Conservation (phyloP, 140 eudicot species). For the Bidens hawaiensis region DNA sequence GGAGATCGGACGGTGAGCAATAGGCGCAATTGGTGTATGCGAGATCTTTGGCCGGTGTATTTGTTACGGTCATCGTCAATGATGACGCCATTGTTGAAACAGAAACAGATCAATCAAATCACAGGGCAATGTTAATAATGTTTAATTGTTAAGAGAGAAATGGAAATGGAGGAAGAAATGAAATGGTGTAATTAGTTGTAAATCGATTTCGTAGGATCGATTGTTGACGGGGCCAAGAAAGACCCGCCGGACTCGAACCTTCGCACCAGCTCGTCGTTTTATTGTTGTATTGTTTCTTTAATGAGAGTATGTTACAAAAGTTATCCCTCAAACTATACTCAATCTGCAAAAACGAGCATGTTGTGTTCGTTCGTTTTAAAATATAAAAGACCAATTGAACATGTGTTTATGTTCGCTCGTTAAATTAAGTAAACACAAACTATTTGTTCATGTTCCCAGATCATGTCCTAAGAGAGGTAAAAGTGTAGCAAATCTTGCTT, state of each 20-base stretch:
- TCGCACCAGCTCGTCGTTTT: neutral
- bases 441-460: too few relatives aligned
- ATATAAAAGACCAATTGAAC: too few relatives aligned
- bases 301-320: neutral
- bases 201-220: slow-evolving; percentile 21
- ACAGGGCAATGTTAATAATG: too few relatives aligned
- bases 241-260: neutral
- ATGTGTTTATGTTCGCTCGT: too few relatives aligned
- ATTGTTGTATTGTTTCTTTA: neutral
- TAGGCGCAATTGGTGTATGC: slow-evolving; percentile 72
- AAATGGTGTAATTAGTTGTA: too few relatives aligned
- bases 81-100: slow-evolving; percentile 34
- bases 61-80: slow-evolving; percentile 72
- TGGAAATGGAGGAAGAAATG: too few relatives aligned
- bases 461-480: too few relatives aligned
- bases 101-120: slow-evolving; percentile 19
- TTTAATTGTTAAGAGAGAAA: too few relatives aligned
- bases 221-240: slow-evolving; percentile 20
- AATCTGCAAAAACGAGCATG: too few relatives aligned
- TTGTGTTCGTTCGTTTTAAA: too few relatives aligned
- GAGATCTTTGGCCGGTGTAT: slow-evolving; percentile 72
- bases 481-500: too few relatives aligned
- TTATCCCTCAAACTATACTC: neutral
- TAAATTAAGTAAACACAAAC: too few relatives aligned
- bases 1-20: slow-evolving; percentile 62